Conservation (phyloP, 2,329 filamentous ascomycete species). For the Trichoderma simmonsii region DNA sequence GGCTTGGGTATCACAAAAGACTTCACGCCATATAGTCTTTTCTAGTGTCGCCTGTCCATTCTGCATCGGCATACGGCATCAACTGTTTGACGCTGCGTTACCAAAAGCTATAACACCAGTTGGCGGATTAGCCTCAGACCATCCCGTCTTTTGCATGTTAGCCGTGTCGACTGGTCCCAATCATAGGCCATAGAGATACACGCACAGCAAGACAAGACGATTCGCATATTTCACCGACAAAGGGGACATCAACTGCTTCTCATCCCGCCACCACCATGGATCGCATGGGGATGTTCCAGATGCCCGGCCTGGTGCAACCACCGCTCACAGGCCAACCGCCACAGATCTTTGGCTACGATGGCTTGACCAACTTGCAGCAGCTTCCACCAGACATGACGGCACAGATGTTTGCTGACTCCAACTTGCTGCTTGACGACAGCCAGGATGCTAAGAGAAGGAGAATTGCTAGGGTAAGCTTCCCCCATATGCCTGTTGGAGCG, state of each 20-base stretch:
- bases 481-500: neutral
- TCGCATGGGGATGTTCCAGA: slow-evolving; percentile 53
- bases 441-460: slow-evolving; percentile 85
- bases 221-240: neutral
- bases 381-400: slow-evolving; percentile 55
- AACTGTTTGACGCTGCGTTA: neutral
- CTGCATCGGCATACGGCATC: neutral
- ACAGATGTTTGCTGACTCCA: slow-evolving; percentile 59
- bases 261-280: slow-evolving; percentile 31
- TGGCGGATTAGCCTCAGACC: neutral
- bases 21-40: neutral
- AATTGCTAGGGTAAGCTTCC: slow-evolving; percentile 71
- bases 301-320: slow-evolving; percentile 53
- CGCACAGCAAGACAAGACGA: neutral
- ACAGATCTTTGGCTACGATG: slow-evolving; percentile 66
- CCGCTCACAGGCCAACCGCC: slow-evolving; percentile 64
- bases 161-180: neutral
- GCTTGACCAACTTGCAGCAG: slow-evolving; percentile 52
- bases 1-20: neutral
- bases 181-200: neutral
- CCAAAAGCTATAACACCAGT: neutral
- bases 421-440: slow-evolving; percentile 57
- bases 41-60: neutral
- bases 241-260: neutral
- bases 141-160: neutral